Evolutionary conservation across 1,139 yeast genomes (phyloP).

Genomic region (Lodderomyces theae): DNA sequence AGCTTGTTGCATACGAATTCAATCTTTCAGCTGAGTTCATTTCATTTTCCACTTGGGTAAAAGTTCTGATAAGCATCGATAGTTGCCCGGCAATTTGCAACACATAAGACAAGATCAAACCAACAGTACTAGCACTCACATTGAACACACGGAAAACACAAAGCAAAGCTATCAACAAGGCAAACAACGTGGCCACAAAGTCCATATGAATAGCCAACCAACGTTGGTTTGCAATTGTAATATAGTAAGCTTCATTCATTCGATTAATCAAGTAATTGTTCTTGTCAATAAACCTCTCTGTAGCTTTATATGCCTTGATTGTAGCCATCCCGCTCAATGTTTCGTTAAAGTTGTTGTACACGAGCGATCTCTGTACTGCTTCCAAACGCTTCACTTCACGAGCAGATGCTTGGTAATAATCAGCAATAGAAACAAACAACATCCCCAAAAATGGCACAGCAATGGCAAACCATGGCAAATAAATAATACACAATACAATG

Average conservation of each 20-base stretch:
- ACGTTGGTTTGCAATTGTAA: constrained; percentile 70
- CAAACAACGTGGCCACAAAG: constrained; percentile 46
- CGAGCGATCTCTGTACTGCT: constrained; percentile 70
- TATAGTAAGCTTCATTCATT: constrained; percentile 72
- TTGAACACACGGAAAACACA: constrained; percentile 66
- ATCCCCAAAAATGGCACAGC: constrained; percentile 42
- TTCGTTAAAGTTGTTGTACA: constrained; percentile 76
- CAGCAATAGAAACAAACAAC: constrained; percentile 37
- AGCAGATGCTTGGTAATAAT: constrained; percentile 64
- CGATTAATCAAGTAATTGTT: constrained; percentile 53
- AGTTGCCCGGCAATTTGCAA: constrained; percentile 51
- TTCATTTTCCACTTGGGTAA: constrained; percentile 76
- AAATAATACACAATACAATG: constrained; percentile 63
- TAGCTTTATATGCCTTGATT: constrained; percentile 60
- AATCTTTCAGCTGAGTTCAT: constrained; percentile 85
- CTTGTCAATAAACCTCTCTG: constrained; percentile 47
- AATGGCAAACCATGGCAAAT: constrained; percentile 67
- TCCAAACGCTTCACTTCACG: constrained; percentile 83
- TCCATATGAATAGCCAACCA: constrained; percentile 78
- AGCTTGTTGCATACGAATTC: constrained; percentile 57
- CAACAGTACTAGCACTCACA: constrained; percentile 65
- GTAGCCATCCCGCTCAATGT: constrained; percentile 70
- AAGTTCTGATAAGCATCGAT: constrained; percentile 50
- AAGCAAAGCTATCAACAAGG: constrained; percentile 53
- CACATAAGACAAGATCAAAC: constrained; percentile 65